phyloP scores from a whole-genome alignment of 2,329 filamentous ascomycete species.

The Xylariaceae sp. region DNA sequence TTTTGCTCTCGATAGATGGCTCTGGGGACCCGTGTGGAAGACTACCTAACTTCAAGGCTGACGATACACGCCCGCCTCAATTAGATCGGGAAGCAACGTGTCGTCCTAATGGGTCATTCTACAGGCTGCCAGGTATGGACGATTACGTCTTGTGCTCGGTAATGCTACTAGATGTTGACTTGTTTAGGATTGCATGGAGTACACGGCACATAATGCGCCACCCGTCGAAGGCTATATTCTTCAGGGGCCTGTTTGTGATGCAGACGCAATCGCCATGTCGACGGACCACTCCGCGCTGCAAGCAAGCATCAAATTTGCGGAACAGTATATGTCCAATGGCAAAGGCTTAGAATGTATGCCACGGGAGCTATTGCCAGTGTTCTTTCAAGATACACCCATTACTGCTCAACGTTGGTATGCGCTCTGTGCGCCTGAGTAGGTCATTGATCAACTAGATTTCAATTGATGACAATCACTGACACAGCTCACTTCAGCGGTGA shows the following conservation, averaged over 20 bases:
- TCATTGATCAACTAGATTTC: conserved; percentile 6
- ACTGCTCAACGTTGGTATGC: conserved; percentile 54
- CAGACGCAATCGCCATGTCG: conserved; percentile 57
- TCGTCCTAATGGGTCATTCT: conserved; percentile 58
- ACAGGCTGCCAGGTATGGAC: conserved; percentile 53
- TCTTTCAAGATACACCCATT: conserved; percentile 42
- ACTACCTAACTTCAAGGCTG: no score
- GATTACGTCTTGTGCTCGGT: no score
- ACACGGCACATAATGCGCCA: conserved; percentile 42
- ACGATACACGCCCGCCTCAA: no score
- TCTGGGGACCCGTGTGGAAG: no score
- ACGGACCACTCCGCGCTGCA: conserved; percentile 44
- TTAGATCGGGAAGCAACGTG: conserved; percentile 45
- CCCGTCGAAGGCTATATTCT: conserved; percentile 74
- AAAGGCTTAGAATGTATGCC: conserved; percentile 55
- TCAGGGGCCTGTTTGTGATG: conserved; percentile 77
- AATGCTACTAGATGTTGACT: no score
- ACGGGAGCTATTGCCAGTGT: conserved; percentile 39
- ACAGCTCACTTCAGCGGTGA: conserved; percentile 51
- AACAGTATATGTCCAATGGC: conserved; percentile 54
- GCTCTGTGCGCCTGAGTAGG: conserved; percentile 49
- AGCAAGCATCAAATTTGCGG: conserved; percentile 47
- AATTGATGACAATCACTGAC: neutral
- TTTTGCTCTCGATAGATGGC: no score
- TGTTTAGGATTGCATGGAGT: conserved; percentile 55